Conservation (phyloP, 306 rosid species). For the Casuarina equisetifolia region DNA sequence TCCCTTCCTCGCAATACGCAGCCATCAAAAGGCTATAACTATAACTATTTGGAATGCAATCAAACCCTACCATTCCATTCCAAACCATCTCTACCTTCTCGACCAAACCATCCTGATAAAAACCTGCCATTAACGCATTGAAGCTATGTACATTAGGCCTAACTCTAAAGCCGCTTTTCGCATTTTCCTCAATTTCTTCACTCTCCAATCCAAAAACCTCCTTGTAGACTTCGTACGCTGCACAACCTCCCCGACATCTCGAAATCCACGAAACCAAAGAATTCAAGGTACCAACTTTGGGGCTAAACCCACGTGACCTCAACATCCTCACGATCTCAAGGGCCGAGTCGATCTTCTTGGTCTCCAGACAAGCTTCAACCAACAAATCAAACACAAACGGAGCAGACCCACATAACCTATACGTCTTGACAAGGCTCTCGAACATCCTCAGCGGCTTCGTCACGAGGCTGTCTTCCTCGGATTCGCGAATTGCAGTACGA, state of each 20-base stretch:
- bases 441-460: slow-evolving; percentile 55
- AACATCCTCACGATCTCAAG: slow-evolving; percentile 60
- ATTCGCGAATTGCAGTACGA: slow-evolving; percentile 39
- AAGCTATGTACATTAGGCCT: slow-evolving; percentile 63
- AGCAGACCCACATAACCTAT: slow-evolving; percentile 61
- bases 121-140: slow-evolving; percentile 63
- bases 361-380: slow-evolving; percentile 59
- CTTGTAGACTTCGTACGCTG: slow-evolving; percentile 50
- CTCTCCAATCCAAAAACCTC: slow-evolving; percentile 54
- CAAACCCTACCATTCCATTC: slow-evolving; percentile 45
- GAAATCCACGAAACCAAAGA: slow-evolving; percentile 56
- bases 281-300: slow-evolving; percentile 61
- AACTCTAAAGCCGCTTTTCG: slow-evolving; percentile 39
- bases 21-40: slow-evolving; percentile 68
- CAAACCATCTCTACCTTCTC: slow-evolving; percentile 58
- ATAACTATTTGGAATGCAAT: slow-evolving; percentile 50
- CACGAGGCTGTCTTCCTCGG: slow-evolving; percentile 7
- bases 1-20: slow-evolving; percentile 55
- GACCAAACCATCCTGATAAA: slow-evolving; percentile 50
- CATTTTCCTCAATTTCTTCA: slow-evolving; percentile 23
- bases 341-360: slow-evolving; percentile 49
- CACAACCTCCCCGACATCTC: slow-evolving; percentile 41
- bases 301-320: slow-evolving; percentile 57
- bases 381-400: slow-evolving; percentile 80
- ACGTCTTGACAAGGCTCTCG: slow-evolving; percentile 55